These are phyloP conservation scores for Cryptococcus sp. DNA, from an alignment of 1,284 basidiomycete genomes.

Conservation along the genomic window DNA sequence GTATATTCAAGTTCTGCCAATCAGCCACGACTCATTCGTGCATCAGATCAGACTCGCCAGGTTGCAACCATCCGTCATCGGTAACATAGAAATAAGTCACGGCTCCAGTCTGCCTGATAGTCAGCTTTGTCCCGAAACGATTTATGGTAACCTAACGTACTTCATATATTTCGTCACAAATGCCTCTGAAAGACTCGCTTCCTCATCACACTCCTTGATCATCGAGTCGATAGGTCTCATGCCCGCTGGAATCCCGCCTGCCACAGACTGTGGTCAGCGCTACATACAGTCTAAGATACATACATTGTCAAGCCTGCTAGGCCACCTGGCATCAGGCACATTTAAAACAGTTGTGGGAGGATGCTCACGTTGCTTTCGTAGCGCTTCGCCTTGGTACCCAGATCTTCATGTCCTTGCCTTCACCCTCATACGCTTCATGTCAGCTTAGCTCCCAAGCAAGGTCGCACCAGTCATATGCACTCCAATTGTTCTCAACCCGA, in stretches of 20 bases:
- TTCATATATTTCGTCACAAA: constrained; percentile 60
- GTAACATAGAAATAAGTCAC: constrained; percentile 59
- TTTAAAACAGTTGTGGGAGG: not conserved
- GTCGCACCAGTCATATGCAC: constrained; percentile 44
- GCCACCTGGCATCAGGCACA: constrained; percentile 53
- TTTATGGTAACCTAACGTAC: constrained; percentile 52
- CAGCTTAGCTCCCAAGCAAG: not conserved
- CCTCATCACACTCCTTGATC: constrained; percentile 89
- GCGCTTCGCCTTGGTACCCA: constrained; percentile 84
- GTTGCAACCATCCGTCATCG: constrained; percentile 70
- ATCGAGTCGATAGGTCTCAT: constrained; percentile 69
- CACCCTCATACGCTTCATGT: constrained; percentile 37
- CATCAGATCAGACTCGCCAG: constrained; percentile 43
- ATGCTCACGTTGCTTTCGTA: constrained; percentile 77
- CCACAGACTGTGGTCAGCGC: constrained; percentile 44
- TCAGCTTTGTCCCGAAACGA: constrained; percentile 15
- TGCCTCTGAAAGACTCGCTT: constrained; percentile 69
- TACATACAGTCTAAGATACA: not conserved
- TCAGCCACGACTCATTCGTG: not conserved
- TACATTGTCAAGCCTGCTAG: constrained; percentile 52
- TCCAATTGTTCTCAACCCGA: constrained; percentile 80
- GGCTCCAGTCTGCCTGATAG: constrained; percentile 27
- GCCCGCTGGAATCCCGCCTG: constrained; percentile 61
- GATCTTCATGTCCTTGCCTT: constrained; percentile 53
- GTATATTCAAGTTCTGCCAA: constrained; percentile 52